Conservation (phyloP, 345 rosid genomes). For the Ceriops zippeliana region DNA sequence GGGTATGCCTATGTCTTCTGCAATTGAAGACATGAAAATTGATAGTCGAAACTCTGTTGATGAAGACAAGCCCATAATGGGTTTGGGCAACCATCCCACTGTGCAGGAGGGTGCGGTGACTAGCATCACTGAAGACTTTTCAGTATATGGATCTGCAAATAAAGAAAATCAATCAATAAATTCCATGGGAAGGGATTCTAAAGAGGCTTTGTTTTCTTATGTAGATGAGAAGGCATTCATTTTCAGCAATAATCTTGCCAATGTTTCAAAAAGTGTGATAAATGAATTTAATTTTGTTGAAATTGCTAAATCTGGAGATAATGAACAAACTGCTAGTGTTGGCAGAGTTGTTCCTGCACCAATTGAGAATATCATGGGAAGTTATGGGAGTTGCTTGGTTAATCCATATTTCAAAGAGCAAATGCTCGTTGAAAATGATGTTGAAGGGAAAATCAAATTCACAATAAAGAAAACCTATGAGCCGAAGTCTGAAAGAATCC, state of each 20-base stretch:
- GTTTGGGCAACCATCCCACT: neutral
- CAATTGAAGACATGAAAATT: conserved; percentile 1
- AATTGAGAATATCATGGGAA: conserved; percentile 10
- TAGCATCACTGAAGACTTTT: neutral
- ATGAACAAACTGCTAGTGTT: conserved; percentile 18
- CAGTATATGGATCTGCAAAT: neutral
- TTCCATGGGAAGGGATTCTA: conserved; percentile 5
- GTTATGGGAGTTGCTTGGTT: conserved; percentile 7
- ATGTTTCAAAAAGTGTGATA: neutral
- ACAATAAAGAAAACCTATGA: conserved; percentile 14
- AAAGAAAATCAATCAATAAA: neutral
- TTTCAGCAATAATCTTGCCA: conserved; percentile 16
- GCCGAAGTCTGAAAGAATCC: conserved; percentile 20
- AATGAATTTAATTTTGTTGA: conserved; percentile 18
- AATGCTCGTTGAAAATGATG: conserved; percentile 11
- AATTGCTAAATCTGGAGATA: conserved; percentile 13
- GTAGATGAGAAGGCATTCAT: conserved; percentile 9
- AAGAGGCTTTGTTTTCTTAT: conserved; percentile 2
- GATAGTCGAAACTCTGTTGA: neutral
- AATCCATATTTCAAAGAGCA: conserved; percentile 16
- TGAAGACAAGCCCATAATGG: conserved; percentile 3
- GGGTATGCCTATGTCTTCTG: neutral
- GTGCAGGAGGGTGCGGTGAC: neutral
- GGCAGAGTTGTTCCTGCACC: neutral
- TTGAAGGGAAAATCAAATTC: neutral